These are phyloP conservation scores for Microstegium vimineum DNA, from an alignment of 176 grass and related monocot species.

Conservation along the genomic window DNA sequence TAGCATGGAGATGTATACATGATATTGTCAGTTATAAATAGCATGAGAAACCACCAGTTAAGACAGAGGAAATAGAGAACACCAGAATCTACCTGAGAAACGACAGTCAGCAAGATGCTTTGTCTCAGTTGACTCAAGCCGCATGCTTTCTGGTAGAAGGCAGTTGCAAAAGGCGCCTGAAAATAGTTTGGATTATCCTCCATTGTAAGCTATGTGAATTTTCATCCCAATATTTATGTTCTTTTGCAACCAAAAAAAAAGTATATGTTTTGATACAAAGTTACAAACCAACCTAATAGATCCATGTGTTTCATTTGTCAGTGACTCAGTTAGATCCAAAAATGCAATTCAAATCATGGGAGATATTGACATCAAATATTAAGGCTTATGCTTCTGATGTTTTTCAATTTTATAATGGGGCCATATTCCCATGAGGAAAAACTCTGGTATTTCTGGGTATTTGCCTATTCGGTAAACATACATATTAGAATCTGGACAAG, in stretches of 20 bases:
- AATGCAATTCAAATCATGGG: conserved; percentile 11
- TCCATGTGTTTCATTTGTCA: neutral
- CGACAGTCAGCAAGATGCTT: conserved; percentile 56
- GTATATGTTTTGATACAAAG: neutral
- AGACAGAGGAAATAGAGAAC: neutral
- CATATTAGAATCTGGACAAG: neutral
- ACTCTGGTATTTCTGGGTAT: neutral
- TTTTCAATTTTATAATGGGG: neutral
- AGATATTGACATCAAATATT: neutral
- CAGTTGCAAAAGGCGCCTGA: conserved; percentile 88
- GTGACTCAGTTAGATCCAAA: neutral
- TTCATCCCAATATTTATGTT: neutral
- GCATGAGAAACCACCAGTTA: neutral
- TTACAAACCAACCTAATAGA: neutral
- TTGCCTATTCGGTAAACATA: neutral
- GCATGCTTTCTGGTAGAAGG: conserved; percentile 89
- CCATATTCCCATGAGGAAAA: neutral
- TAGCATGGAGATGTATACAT: neutral
- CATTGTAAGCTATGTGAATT: neutral
- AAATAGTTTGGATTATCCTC: conserved; percentile 28
- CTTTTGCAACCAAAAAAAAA: neutral
- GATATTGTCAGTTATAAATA: neutral
- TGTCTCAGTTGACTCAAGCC: conserved; percentile 67
- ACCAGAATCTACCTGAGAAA: conserved; percentile 64
- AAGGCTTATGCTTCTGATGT: neutral